Conservation (phyloP, 305 asterid species). For the Fraxinus baroniana region DNA sequence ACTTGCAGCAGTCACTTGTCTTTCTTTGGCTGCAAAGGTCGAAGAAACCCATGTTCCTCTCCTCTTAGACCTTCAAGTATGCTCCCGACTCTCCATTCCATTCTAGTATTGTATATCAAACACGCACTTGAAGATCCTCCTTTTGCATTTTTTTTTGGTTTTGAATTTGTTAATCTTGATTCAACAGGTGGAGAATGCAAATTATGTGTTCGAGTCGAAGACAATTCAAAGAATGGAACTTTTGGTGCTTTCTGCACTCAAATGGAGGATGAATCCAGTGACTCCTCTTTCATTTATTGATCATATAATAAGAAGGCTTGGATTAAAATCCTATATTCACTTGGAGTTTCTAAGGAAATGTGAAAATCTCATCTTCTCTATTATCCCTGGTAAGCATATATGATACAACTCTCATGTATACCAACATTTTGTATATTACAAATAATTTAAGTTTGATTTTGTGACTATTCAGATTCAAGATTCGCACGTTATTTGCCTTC, state of each 20-base stretch:
- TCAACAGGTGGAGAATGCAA: slow-evolving; percentile 53
- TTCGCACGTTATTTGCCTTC: slow-evolving; percentile 59
- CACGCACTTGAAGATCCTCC: background rate
- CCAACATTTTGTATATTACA: background rate
- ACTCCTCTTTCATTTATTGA: slow-evolving; percentile 84
- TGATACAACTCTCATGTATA: background rate
- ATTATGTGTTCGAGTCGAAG: slow-evolving; percentile 64
- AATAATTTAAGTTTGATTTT: background rate
- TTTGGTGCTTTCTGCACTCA: slow-evolving; percentile 60
- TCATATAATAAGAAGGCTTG: slow-evolving; percentile 70
- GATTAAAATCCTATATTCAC: slow-evolving; percentile 44
- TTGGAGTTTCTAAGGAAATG: slow-evolving; percentile 67
- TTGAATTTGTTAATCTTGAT: background rate
- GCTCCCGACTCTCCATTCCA: background rate
- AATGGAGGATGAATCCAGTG: slow-evolving; percentile 96
- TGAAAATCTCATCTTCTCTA: slow-evolving; percentile 56
- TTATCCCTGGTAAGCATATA: slow-evolving; percentile 52
- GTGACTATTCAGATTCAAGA: slow-evolving; percentile 61
- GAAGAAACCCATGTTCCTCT: slow-evolving; percentile 84
- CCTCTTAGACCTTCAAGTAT: slow-evolving; percentile 81
- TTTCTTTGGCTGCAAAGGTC: slow-evolving; percentile 89
- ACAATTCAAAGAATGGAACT: slow-evolving; percentile 92
- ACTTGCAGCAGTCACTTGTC: slow-evolving; percentile 75
- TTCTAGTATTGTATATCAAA: background rate
- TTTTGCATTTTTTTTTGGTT: background rate